Evolutionary conservation across 78 protist species (phyloP).

Genomic region (Protostelium mycophagum): DNA sequence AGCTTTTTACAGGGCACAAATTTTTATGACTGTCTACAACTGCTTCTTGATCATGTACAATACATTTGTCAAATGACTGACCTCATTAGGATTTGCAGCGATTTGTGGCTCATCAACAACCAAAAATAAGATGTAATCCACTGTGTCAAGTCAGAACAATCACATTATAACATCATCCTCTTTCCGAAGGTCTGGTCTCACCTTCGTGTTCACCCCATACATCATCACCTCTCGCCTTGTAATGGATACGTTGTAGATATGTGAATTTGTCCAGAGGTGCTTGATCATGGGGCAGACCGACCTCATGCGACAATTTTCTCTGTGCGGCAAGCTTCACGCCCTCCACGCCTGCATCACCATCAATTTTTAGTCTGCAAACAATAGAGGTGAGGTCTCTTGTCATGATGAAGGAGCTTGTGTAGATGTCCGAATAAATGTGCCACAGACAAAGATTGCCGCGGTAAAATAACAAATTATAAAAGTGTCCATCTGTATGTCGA

Average conservation of each 20-base stretch:
- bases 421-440: no score
- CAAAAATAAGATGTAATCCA: not conserved
- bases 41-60: conserved; percentile 35
- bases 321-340: conserved; percentile 77
- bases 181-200: no score
- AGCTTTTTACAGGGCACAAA: not conserved
- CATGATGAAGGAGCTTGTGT: no score
- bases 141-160: not conserved
- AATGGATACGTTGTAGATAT: conserved; percentile 69
- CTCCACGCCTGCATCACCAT: not conserved
- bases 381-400: no score
- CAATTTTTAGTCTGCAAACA: no score
- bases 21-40: conserved; percentile 33
- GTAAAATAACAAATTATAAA: not conserved
- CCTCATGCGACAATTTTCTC: conserved; percentile 78
- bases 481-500: not conserved
- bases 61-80: no score
- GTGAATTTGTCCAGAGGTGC: conserved; percentile 37
- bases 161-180: no score
- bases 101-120: conserved; percentile 36
- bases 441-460: not conserved
- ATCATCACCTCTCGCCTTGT: conserved; percentile 37
- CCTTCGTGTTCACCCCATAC: conserved; percentile 90
- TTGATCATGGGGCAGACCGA: conserved; percentile 66
- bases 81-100: not conserved